Conservation (phyloP, 2,329 filamentous ascomycete genomes). For the Ilyonectria mors-panacis region DNA sequence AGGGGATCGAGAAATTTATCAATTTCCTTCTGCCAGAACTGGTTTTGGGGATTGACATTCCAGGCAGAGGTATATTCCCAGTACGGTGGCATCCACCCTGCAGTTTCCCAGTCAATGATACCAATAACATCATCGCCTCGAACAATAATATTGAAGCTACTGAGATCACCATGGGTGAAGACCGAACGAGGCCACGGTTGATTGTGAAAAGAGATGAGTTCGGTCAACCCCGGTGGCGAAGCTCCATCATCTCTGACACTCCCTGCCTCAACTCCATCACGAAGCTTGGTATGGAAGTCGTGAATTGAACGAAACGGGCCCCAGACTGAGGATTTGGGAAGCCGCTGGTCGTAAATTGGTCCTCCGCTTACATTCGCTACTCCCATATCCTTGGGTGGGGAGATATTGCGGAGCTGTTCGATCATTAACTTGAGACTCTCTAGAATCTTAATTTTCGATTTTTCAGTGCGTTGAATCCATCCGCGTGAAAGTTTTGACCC, state of each 20-base stretch:
- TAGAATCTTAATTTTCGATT: constrained; percentile 38
- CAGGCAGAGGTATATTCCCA: constrained; percentile 51
- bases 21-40: constrained; percentile 40
- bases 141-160: constrained; percentile 60
- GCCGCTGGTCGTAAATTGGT: constrained; percentile 42
- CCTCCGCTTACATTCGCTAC: constrained; percentile 41
- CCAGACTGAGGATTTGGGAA: constrained; percentile 37
- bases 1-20: constrained; percentile 34
- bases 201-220: constrained; percentile 42
- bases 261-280: constrained; percentile 4
- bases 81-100: constrained; percentile 53
- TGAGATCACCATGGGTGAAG: constrained; percentile 64
- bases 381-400: constrained; percentile 12
- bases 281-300: constrained; percentile 47
- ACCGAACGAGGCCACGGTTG: constrained; percentile 36
- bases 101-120: constrained; percentile 57
- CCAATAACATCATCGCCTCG: constrained; percentile 59
- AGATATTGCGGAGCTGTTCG: constrained; percentile 35
- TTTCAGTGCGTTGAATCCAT: constrained; percentile 34
- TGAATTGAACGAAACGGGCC: constrained; percentile 47
- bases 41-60: constrained; percentile 36
- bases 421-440: constrained; percentile 6
- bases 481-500: constrained; percentile 39
- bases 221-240: constrained; percentile 19
- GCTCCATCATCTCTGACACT: constrained; percentile 5